A percentile compares a stretch with the other conserved stretches of the same genome.
Evolutionary conservation across 306 rosid genomes (phyloP).

Genomic region (Myrica gale): DNA sequence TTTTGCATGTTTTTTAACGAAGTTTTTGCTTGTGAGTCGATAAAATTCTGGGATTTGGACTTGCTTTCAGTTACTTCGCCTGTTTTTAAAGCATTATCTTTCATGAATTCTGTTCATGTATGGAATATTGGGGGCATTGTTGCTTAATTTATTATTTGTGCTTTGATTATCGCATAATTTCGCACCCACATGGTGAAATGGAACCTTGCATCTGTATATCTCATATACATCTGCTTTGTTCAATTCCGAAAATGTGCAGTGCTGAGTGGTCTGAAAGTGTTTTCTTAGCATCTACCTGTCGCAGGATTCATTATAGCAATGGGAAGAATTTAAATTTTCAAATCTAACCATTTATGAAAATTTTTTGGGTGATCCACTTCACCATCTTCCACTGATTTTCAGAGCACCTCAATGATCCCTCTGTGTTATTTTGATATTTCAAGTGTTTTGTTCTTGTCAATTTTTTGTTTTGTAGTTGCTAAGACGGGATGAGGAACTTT

Average conservation of each 20-base stretch:
- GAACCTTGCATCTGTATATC: background rate
- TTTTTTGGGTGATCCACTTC: background rate
- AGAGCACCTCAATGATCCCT: background rate
- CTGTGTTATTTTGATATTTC: background rate
- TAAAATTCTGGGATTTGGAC: background rate
- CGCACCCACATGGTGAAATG: background rate
- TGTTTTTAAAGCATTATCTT: background rate
- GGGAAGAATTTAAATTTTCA: constrained; percentile 1
- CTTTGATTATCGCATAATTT: background rate
- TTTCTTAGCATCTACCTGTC: background rate
- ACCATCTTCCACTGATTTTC: background rate
- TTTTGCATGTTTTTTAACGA: background rate
- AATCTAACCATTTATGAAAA: background rate
- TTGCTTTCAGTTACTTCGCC: background rate
- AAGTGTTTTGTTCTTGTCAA: background rate
- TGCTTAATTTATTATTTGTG: background rate
- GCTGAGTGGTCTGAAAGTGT: background rate
- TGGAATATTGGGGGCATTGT: background rate
- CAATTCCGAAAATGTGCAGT: background rate
- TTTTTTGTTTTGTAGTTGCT: constrained; percentile 55
- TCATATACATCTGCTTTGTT: background rate
- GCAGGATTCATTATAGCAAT: background rate
- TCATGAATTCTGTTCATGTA: background rate
- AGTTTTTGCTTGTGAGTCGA: background rate
- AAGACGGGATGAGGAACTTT: constrained; percentile 70